A percentile compares a stretch with the other conserved stretches of the same genome.
Conservation (phyloP, 2,329 filamentous ascomycete species). For the Talaromyces albobiverticillius region DNA sequence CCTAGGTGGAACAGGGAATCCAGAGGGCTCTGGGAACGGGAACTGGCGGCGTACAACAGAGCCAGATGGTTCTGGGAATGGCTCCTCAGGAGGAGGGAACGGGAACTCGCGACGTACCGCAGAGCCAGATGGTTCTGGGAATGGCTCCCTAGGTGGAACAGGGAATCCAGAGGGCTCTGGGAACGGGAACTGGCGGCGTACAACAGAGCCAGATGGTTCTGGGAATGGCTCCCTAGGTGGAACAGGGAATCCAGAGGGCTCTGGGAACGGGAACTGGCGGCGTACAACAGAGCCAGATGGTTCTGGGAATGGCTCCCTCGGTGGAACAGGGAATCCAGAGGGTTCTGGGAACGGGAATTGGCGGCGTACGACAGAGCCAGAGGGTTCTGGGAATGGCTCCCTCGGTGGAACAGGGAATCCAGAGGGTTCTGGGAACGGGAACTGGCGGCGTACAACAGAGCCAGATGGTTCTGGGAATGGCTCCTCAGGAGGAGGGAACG, state of each 20-base stretch:
- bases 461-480: not conserved
- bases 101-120: not conserved
- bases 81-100: not conserved
- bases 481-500: no score
- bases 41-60: not conserved
- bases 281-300: not conserved
- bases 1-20: not conserved
- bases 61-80: slow-evolving; percentile 4
- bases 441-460: not conserved
- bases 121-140: not conserved
- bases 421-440: slow-evolving; percentile 1
- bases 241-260: not conserved
- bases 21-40: not conserved
- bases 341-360: not conserved
- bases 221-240: not conserved
- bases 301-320: not conserved
- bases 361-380: not conserved
- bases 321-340: not conserved
- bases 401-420: not conserved
- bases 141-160: no score
- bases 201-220: not conserved
- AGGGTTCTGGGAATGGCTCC: slow-evolving; percentile 1
- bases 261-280: no score
- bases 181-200: no score
- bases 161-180: no score